Base-by-base conservation (phyloP, 768 basidiomycete genomes). In the Russula brevipes region DNA sequence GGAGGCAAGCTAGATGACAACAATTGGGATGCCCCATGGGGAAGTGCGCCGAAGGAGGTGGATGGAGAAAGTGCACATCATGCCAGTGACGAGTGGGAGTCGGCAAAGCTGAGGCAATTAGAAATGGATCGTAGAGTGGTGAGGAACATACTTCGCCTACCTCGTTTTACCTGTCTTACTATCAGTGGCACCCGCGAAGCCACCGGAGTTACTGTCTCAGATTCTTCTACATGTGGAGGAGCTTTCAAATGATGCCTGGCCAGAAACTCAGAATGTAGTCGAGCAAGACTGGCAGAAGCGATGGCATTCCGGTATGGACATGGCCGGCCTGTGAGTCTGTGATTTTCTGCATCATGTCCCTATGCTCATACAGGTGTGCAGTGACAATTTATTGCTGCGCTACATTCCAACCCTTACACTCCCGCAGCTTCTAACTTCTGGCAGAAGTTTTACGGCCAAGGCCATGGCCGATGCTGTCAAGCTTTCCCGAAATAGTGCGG, bases 31-130 rank as follows among this genome's bases (percentile, higher is more conserved):
- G 68, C 75, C 24, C 69, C 73, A 11, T 76, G 74, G 74, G 63
- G 41, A 0, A 60, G 33, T n/a, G 46, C 49, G 17, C 31, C 59
- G 10, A 57, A 49, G 14, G 62, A 68, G 16, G 61, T 41, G 9
- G 44, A 51, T 24, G 54, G 51, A 60, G 44, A 68, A 72, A n/a
- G 70, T 72, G 33, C 36, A 41, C 39, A 59, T 7, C 73, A 76
- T 49, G 69, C 72, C 6, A 71, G 75, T 5, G 86, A 90, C 69
- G 86, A 87, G 72, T 89, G 89, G 88, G 87, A 87, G 66, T 68
- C 72, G 10, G 86, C 87, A 9, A 12, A 76, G 63, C 77, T 75
- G 68, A 75, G 81, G 64, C 86, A 88, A 68, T 81, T 81, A 65
- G 79, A 78, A 63, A 78, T 82, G 69, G 83, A 89, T 70, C 78